These are phyloP conservation scores for Aspergillus bertholletiae DNA, from an alignment of 495 filamentous ascomycete species.

Conservation along the genomic window DNA sequence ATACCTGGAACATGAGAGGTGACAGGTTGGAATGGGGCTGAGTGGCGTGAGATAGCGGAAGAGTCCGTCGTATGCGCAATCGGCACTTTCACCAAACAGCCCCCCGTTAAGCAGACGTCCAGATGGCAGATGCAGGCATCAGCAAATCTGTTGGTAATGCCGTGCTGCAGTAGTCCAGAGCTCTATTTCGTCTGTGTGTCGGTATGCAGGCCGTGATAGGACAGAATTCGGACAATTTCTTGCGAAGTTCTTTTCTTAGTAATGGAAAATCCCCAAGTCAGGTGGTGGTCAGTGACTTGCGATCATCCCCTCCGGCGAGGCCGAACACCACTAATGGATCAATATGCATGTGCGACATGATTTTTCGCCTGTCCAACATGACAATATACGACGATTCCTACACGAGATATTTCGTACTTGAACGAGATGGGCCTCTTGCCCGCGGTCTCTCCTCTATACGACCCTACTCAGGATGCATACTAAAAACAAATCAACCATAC, in stretches of 20 bases:
- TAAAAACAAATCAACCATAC: too few species aligned
- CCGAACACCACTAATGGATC: constrained; percentile 3
- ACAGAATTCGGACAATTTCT: constrained; percentile 14
- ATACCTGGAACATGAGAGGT: constrained; percentile 10
- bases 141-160: constrained; percentile 1
- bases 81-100: constrained; percentile 5
- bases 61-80: constrained; percentile 11
- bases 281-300: constrained; percentile 25
- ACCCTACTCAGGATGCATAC: too few species aligned
- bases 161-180: constrained; percentile 3
- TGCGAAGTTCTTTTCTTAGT: background rate
- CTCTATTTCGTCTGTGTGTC: constrained; percentile 18
- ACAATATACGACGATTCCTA: background rate
- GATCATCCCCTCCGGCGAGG: constrained; percentile 15
- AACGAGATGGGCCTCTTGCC: background rate
- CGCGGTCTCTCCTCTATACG: background rate
- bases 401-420: background rate
- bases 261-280: constrained; percentile 16
- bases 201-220: constrained; percentile 14
- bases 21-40: constrained; percentile 21
- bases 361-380: background rate
- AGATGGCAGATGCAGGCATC: constrained; percentile 9
- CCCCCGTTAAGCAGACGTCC: background rate
- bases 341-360: background rate
- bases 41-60: constrained; percentile 24